Evolutionary conservation across 495 filamentous ascomycete genomes (phyloP).

Genomic region (Penicillium alfredii): DNA sequence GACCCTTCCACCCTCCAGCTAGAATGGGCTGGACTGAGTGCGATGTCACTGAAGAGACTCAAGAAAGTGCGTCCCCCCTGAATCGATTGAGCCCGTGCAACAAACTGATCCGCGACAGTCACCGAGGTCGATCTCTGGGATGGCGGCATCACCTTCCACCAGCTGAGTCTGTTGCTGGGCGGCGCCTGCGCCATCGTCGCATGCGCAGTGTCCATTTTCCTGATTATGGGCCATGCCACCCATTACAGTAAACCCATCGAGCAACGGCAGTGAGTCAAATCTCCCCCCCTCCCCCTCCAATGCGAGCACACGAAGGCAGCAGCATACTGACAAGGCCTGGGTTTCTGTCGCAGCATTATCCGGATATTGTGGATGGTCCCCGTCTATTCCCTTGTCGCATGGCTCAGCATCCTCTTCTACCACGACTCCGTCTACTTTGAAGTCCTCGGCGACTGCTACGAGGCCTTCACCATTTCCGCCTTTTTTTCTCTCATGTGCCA

Average conservation of each 20-base stretch:
- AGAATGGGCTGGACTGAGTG: constrained; percentile 48
- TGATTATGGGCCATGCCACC: constrained; percentile 71
- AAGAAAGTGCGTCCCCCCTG: constrained; percentile 30
- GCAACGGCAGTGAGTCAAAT: constrained; percentile 65
- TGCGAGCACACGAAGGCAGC: no score
- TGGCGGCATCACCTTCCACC: constrained; percentile 45
- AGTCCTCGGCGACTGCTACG: constrained; percentile 79
- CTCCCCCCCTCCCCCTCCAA: constrained; percentile 12
- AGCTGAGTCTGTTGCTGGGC: constrained; percentile 42
- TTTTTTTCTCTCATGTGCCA: constrained; percentile 88
- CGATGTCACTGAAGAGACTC: constrained; percentile 42
- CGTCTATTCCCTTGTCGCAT: constrained; percentile 72
- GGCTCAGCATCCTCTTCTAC: constrained; percentile 72
- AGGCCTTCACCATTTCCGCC: constrained; percentile 84
- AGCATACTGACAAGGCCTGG: no score
- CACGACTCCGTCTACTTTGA: constrained; percentile 76
- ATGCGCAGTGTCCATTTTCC: constrained; percentile 33
- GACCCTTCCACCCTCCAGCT: constrained; percentile 12
- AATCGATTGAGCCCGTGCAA: neutral
- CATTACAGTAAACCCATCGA: constrained; percentile 80
- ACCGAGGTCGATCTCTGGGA: constrained; percentile 42
- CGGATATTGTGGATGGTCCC: constrained; percentile 91
- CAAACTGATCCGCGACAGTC: constrained; percentile 22
- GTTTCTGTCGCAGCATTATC: constrained; percentile 62
- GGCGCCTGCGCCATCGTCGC: constrained; percentile 44